Evolutionary conservation across 2,329 filamentous ascomycete genomes (phyloP).

Genomic region (Colletotrichum caudatum): DNA sequence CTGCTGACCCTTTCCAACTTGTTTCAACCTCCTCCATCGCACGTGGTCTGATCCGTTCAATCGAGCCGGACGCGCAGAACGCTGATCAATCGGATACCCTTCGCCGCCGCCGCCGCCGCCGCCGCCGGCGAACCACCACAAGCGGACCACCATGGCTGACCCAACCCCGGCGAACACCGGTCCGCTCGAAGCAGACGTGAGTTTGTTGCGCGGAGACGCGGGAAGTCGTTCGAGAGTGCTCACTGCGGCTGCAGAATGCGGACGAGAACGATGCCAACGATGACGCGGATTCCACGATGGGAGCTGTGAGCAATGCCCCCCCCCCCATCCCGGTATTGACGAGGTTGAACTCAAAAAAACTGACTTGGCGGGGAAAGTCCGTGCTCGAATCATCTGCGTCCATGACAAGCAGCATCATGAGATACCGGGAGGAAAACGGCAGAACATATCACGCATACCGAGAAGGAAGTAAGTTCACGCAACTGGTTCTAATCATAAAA

Average conservation of each 20-base stretch:
- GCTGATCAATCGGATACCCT: background rate
- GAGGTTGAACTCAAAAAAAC: background rate
- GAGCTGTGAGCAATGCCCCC: background rate
- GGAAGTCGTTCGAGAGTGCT: background rate
- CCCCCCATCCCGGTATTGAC: background rate
- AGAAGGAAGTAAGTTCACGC: conserved; percentile 42
- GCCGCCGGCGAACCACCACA: too few species aligned
- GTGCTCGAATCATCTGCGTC: conserved; percentile 47
- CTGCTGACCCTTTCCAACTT: background rate
- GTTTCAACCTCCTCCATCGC: background rate
- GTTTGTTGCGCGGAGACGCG: background rate
- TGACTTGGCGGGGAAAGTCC: conserved; percentile 18
- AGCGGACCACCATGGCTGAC: background rate
- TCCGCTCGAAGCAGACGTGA: conserved; percentile 20
- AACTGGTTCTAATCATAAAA: too few species aligned
- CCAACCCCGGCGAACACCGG: background rate
- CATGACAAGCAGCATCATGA: conserved; percentile 52
- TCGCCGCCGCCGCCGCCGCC: too few species aligned
- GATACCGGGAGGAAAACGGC: conserved; percentile 55
- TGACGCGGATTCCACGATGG: conserved; percentile 17
- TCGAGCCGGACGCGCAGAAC: background rate
- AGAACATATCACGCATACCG: conserved; percentile 54
- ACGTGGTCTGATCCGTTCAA: background rate
- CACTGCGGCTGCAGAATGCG: background rate
- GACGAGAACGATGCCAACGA: conserved; percentile 4